Evolutionary conservation across 805 yeast genomes (phyloP).

Genomic region (Saccharomyces mikatae): DNA sequence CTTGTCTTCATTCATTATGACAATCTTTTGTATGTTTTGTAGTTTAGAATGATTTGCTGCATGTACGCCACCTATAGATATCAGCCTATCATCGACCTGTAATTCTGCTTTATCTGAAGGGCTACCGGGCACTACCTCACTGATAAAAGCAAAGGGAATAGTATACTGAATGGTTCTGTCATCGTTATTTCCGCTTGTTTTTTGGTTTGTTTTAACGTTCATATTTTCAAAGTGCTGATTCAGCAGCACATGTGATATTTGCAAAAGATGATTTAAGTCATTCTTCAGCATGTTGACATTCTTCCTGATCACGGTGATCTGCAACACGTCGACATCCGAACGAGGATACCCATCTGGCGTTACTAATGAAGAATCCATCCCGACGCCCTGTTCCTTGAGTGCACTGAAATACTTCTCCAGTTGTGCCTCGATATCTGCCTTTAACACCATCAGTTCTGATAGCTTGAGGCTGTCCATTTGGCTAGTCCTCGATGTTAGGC

Average conservation of each 20-base stretch:
- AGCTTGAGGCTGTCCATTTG: neutral
- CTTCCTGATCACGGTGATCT: slow-evolving; percentile 52
- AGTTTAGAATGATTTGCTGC: slow-evolving; percentile 50
- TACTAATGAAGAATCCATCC: slow-evolving; percentile 58
- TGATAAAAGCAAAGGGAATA: slow-evolving; percentile 50
- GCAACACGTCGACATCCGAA: slow-evolving; percentile 70
- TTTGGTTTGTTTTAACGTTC: slow-evolving; percentile 4
- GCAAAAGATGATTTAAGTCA: slow-evolving; percentile 49
- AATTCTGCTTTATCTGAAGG: slow-evolving; percentile 58
- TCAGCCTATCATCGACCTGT: slow-evolving; percentile 43
- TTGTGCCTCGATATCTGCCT: slow-evolving; percentile 36
- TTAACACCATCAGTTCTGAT: slow-evolving; percentile 15
- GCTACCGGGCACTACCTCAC: slow-evolving; percentile 40
- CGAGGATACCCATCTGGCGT: slow-evolving; percentile 81
- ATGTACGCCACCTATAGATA: slow-evolving; percentile 46
- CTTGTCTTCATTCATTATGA: slow-evolving; percentile 33
- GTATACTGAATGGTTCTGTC: slow-evolving; percentile 4
- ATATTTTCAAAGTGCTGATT: slow-evolving; percentile 33
- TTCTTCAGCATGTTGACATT: slow-evolving; percentile 61
- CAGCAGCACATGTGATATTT: slow-evolving; percentile 40
- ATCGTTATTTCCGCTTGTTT: neutral
- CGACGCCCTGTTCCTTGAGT: slow-evolving; percentile 41
- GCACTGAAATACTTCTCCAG: slow-evolving; percentile 35
- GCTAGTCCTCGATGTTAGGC: neutral
- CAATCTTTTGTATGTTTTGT: slow-evolving; percentile 36